Evolutionary conservation across 176 grass and related monocot species (phyloP).

Genomic region (Oryza meyeriana): DNA sequence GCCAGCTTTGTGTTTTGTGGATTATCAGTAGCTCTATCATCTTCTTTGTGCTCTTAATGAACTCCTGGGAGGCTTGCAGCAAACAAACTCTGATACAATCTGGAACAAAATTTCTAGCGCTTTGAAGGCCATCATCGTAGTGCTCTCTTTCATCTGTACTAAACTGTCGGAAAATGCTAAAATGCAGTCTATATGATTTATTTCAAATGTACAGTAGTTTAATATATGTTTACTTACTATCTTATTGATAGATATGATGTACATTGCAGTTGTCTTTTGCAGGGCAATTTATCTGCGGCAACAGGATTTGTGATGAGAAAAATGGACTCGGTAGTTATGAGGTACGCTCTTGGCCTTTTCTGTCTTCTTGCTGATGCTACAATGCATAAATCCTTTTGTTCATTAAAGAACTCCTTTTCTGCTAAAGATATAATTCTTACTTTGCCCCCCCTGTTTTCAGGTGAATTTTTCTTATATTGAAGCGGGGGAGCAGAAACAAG

Average conservation of each 20-base stretch:
- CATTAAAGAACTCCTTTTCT: background rate
- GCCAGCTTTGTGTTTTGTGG: background rate
- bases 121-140: background rate
- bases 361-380: constrained; percentile 7
- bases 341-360: constrained; percentile 41
- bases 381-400: background rate
- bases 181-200: background rate
- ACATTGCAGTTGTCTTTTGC: background rate
- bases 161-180: background rate
- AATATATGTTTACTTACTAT: background rate
- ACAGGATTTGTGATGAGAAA: constrained; percentile 67
- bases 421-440: background rate
- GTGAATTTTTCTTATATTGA: constrained; percentile 97
- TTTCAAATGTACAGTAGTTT: background rate
- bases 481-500: constrained; percentile 80
- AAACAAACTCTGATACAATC: background rate
- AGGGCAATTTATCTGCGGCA: constrained; percentile 98
- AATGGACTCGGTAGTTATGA: constrained; percentile 81
- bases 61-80: background rate
- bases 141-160: background rate
- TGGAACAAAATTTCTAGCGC: background rate
- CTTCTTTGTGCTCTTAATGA: background rate
- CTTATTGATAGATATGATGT: no score
- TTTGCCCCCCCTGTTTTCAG: constrained; percentile 25
- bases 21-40: background rate